A percentile compares a stretch with the other conserved stretches of the same genome.
Evolutionary conservation across 495 filamentous ascomycete genomes (phyloP).

Genomic region (Aspergillus nidulans): DNA sequence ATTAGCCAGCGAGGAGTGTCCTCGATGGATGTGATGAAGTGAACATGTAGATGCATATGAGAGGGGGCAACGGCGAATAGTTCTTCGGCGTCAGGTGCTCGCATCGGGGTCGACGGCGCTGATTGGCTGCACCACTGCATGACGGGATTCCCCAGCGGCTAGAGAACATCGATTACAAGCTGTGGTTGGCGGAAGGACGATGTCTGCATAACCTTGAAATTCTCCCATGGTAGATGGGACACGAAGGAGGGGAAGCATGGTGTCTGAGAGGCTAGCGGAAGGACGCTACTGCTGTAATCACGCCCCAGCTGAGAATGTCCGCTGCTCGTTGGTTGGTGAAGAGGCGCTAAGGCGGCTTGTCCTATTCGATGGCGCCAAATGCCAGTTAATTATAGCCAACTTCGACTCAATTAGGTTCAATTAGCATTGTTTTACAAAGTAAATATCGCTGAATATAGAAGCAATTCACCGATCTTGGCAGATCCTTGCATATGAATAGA

Average conservation of each 20-base stretch:
- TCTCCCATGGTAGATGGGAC: background rate
- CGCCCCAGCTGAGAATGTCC: background rate
- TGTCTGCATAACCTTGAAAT: background rate
- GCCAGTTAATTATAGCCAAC: background rate
- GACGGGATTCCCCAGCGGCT: slow-evolving; percentile 7
- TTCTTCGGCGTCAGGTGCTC: background rate
- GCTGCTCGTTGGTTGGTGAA: slow-evolving; percentile 1
- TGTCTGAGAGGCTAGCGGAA: slow-evolving; percentile 4
- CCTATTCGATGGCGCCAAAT: slow-evolving; percentile 5
- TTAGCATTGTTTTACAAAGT: background rate
- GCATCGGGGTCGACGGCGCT: background rate
- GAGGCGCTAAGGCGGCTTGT: slow-evolving; percentile 14
- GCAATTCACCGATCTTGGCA: background rate
- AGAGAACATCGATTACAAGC: background rate
- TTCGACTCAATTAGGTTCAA: background rate
- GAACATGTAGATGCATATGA: slow-evolving; percentile 12
- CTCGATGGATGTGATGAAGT: slow-evolving; percentile 11
- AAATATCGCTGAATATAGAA: slow-evolving; percentile 11
- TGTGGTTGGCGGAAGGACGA: slow-evolving; percentile 1
- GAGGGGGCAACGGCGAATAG: slow-evolving; percentile 10
- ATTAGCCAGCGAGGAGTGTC: background rate
- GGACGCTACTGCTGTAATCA: slow-evolving; percentile 17
- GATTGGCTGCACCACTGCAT: slow-evolving; percentile 5
- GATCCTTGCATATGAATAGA: background rate
- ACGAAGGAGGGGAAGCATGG: slow-evolving; percentile 4